These are phyloP conservation scores for Helianthus tuberosus DNA, from an alignment of 129 eudicot genomes.

Conservation along the genomic window DNA sequence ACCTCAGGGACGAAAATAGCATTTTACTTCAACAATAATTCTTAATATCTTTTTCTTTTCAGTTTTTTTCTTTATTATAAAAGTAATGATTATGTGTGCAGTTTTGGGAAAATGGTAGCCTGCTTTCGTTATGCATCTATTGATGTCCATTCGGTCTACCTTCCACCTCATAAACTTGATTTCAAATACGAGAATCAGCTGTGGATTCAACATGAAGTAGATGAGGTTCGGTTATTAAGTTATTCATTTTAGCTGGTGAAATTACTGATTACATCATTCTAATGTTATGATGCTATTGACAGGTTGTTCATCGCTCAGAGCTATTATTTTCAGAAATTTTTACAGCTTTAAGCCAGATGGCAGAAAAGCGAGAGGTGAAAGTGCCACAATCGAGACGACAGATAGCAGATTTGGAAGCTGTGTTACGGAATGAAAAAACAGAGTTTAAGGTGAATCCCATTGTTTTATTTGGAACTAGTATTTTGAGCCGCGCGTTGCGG, in stretches of 20 bases:
- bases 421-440: constrained; percentile 69
- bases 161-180: constrained; percentile 86
- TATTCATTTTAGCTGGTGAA: constrained; percentile 3
- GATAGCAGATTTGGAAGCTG: constrained; percentile 61
- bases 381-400: constrained; percentile 52
- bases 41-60: background rate
- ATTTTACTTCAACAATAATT: background rate
- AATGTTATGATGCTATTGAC: constrained; percentile 31
- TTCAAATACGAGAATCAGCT: constrained; percentile 72
- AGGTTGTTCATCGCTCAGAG: constrained; percentile 79
- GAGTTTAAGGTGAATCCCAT: constrained; percentile 68
- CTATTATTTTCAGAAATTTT: constrained; percentile 73
- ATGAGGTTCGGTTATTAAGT: constrained; percentile 55
- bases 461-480: background rate
- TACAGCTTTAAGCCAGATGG: constrained; percentile 57
- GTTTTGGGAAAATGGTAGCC: constrained; percentile 96
- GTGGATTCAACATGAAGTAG: constrained; percentile 85
- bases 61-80: constrained; percentile 13
- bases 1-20: no score
- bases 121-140: constrained; percentile 99
- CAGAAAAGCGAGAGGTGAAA: constrained; percentile 47
- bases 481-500: no score
- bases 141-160: constrained; percentile 92
- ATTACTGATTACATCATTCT: constrained; percentile 9
- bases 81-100: constrained; percentile 37